Percentiles rank a stretch among this genome's conserved stretches.
These are phyloP conservation scores for Kazachstania taianensis DNA, from an alignment of 805 yeast genomes.

Conservation along the genomic window DNA sequence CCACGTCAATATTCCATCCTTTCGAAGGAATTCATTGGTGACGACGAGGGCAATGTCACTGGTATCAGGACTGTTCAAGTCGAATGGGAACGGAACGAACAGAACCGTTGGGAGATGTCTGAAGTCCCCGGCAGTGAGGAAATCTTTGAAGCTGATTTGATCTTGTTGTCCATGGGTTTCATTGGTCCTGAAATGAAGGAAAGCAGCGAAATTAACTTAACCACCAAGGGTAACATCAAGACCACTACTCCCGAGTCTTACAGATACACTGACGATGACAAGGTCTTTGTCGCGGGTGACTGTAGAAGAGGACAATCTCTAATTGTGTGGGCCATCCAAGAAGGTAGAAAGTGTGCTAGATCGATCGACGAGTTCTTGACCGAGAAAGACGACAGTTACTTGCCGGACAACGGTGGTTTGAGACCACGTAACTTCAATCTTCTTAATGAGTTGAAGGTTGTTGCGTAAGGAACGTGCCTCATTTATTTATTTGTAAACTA, in stretches of 20 bases:
- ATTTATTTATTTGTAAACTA: slow-evolving; percentile 1
- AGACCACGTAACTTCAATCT: slow-evolving; percentile 73
- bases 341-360: slow-evolving; percentile 97
- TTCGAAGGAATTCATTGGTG: slow-evolving; percentile 92
- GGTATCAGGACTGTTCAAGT: slow-evolving; percentile 95
- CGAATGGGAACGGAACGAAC: slow-evolving; percentile 84
- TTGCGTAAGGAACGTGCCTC: too few species aligned
- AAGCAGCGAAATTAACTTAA: slow-evolving; percentile 30
- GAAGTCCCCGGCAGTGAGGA: slow-evolving; percentile 94
- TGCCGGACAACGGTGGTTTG: slow-evolving; percentile 92
- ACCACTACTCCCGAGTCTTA: slow-evolving; percentile 40
- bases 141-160: slow-evolving; percentile 88
- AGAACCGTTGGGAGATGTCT: slow-evolving; percentile 98
- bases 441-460: slow-evolving; percentile 52
- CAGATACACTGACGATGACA: slow-evolving; percentile 55
- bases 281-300: slow-evolving; percentile 92
- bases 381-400: slow-evolving; percentile 45
- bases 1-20: slow-evolving; percentile 95
- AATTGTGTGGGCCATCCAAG: slow-evolving; percentile 99
- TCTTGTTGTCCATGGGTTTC: slow-evolving; percentile 92
- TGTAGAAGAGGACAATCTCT: slow-evolving; percentile 98
- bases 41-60: slow-evolving; percentile 87
- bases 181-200: slow-evolving; percentile 82
- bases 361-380: slow-evolving; percentile 74
- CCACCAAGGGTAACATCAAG: slow-evolving; percentile 75